Evolutionary conservation across 805 yeast genomes (phyloP), one percentile per base, ranked within the genome.

Genomic region (Metschnikowia cubensis): DNA sequence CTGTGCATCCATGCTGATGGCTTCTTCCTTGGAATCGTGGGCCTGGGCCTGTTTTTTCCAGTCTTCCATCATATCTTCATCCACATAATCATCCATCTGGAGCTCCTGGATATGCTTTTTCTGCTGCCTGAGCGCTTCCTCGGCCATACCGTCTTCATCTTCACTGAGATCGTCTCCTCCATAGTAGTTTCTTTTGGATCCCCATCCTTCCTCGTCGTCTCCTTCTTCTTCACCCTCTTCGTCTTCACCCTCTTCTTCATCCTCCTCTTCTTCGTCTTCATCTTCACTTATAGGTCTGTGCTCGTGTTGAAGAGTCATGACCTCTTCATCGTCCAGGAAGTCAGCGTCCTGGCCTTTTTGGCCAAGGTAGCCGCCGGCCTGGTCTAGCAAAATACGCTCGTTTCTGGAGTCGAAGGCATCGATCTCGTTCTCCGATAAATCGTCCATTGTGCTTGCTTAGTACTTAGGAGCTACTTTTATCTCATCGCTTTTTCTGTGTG

Each of bases 41-140:
- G 71, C 70, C 1, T 83, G 84, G 15, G 77, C 67, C 33, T 65
- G 74, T 56, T 80, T 77, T 35, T 78, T 73, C 96, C 97, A 92
- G 55, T 87, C 96, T 25, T 82, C 90, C 56, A 81, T 76, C 67
- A 82, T 79, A 50, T 84, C 91, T 50, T 89, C 96, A 55, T 89
- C 94, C 58, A 73, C 58, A 50, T 64, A 73, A 52, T 73, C 77
- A 48, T 69, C 85, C 79, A 86, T 83, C 42, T 82, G 81, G 58
- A 91, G 73, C 41, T 86, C 95, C 56, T 82, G 82, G 51, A 89
- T 69, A 65, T 90, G 76, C 53, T 67, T 68, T 71, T 86, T 87
- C 69, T 91, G 97, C 57, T 89, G 83, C 62, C 89, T 82, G 44
- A 88, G 62, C 0, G 98, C 98, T 68, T 94, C 97, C 59, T 82